Evolutionary conservation across 805 yeast species (phyloP).

Genomic region (Candida ovalis): DNA sequence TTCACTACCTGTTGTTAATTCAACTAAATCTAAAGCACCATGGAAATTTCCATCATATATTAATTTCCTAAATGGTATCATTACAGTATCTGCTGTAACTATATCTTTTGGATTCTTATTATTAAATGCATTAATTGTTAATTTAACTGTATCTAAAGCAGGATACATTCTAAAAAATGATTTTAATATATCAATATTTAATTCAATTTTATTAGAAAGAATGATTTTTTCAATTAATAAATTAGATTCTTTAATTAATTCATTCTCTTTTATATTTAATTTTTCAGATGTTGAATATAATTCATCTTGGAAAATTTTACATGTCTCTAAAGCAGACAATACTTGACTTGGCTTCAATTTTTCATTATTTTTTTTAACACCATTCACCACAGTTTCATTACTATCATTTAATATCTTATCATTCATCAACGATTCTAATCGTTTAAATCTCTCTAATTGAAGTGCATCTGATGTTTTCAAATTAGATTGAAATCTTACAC

Average conservation of each 20-base stretch:
- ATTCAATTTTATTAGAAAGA: constrained; percentile 13
- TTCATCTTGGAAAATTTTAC: constrained; percentile 24
- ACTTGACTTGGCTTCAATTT: constrained; percentile 3
- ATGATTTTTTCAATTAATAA: constrained; percentile 16
- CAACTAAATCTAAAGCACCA: constrained; percentile 54
- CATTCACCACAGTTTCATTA: no score
- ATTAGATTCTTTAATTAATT: constrained; percentile 20
- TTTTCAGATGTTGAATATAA: constrained; percentile 22
- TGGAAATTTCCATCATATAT: constrained; percentile 55
- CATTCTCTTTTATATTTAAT: constrained; percentile 17
- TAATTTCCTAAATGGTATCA: constrained; percentile 63
- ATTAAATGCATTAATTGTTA: constrained; percentile 25
- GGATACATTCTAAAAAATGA: constrained; percentile 25
- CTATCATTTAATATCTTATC: constrained; percentile 1
- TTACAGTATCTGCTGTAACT: constrained; percentile 39
- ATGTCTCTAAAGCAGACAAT: constrained; percentile 16
- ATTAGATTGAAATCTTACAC: background rate
- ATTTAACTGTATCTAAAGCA: constrained; percentile 19
- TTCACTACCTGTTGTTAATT: constrained; percentile 55
- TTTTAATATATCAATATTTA: constrained; percentile 18
- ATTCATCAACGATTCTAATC: constrained; percentile 6
- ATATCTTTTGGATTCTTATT: constrained; percentile 12
- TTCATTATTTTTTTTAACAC: no score
- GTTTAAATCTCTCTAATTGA: background rate
- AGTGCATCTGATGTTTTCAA: background rate